phyloP scores from a whole-genome alignment of 352 stramenopile genomes.

The Pythium pyrilobum region DNA sequence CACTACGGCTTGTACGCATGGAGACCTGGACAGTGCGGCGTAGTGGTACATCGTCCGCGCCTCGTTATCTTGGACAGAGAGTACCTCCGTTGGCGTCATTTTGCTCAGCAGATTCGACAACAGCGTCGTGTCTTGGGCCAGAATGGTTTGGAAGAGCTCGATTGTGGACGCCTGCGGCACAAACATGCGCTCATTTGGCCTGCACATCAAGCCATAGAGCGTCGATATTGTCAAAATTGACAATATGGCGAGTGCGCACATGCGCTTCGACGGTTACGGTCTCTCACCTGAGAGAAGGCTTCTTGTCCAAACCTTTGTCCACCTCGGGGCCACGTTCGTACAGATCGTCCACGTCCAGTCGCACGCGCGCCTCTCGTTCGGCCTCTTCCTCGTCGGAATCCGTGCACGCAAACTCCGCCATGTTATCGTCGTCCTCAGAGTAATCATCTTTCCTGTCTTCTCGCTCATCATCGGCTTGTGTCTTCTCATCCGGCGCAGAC shows the following conservation, averaged over 20 bases:
- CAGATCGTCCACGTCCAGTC: slow-evolving; percentile 1
- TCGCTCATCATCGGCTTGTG: neutral
- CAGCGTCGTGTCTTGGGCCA: slow-evolving; percentile 5
- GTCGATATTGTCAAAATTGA: neutral
- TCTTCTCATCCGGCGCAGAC: neutral
- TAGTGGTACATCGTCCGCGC: slow-evolving; percentile 18
- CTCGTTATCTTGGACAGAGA: slow-evolving; percentile 4
- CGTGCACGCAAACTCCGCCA: slow-evolving; percentile 14
- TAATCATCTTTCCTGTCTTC: neutral
- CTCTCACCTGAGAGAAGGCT: neutral
- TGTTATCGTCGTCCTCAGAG: neutral
- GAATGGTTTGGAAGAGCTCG: slow-evolving; percentile 13
- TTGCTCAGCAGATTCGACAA: slow-evolving; percentile 9
- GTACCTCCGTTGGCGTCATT: neutral
- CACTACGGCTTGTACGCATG: slow-evolving; percentile 5
- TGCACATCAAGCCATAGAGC: neutral
- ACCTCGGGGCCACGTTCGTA: slow-evolving; percentile 1
- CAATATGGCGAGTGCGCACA: neutral
- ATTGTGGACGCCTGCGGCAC: slow-evolving; percentile 2
- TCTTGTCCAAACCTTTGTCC: neutral
- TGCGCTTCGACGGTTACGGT: neutral
- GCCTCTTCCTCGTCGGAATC: slow-evolving; percentile 6
- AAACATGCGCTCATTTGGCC: slow-evolving; percentile 12
- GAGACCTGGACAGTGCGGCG: neutral
- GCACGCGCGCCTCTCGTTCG: neutral